Evolutionary conservation across 306 rosid genomes (phyloP).

Genomic region (Cicer yamashitae): DNA sequence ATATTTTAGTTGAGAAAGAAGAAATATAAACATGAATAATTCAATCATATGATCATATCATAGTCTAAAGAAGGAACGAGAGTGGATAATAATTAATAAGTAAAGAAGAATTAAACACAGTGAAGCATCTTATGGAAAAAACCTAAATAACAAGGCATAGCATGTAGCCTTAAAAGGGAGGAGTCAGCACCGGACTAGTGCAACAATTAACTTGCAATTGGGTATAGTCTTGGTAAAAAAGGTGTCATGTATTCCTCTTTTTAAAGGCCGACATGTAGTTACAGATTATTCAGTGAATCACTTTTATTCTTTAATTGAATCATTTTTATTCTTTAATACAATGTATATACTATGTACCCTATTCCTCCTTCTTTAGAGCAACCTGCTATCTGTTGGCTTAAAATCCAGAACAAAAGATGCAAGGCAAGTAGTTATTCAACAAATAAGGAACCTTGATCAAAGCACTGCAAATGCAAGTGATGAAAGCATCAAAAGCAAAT

Average conservation of each 20-base stretch:
- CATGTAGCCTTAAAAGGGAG: neutral
- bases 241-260: neutral
- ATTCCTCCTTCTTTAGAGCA: too few species aligned
- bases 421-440: too few species aligned
- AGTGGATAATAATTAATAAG: neutral
- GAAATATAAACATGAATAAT: neutral
- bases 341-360: too few species aligned
- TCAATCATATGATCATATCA: constrained; percentile 10
- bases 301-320: too few species aligned
- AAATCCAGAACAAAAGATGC: too few species aligned
- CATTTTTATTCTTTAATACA: too few species aligned
- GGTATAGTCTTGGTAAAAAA: neutral
- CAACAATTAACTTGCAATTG: neutral
- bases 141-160: neutral
- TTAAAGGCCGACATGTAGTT: neutral
- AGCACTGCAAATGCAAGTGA: neutral
- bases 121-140: neutral
- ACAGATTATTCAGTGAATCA: neutral
- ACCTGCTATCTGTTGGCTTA: too few species aligned
- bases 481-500: neutral
- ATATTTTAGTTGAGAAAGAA: too few species aligned
- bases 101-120: neutral
- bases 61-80: neutral
- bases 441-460: too few species aligned
- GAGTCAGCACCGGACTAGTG: neutral